Base-by-base conservation (phyloP, 305 asterid species). In the Fraxinus dipetala region DNA sequence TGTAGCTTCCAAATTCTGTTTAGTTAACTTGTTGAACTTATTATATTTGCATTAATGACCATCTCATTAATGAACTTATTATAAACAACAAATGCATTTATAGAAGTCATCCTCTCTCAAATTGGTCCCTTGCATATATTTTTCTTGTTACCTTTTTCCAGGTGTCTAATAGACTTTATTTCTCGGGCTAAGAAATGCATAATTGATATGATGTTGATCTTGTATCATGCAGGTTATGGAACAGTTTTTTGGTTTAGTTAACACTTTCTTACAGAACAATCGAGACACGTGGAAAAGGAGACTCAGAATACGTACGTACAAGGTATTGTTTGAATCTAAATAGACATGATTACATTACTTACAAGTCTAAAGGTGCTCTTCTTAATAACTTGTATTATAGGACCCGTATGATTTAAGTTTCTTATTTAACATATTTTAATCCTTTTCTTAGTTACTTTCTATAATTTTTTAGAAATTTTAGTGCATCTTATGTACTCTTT, bases 231-330 rank as follows among this genome's bases (percentile, higher is more conserved):
- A 95, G 99, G 98, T 95, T 79, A 96, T 96, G 98, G 99, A 96
- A 78, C 99, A 96, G 87, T 96, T 96, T 81, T 96, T 96, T 79
- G 95, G 93, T 77, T 88, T 96, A 88, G 99, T 96, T 28, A 96
- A 94, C 89, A 96, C 96, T 80, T 96, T 96, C 92, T 88, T 96
- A 88, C 95, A 91, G 89, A 96, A 91, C 84, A 97, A 94, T 82
- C 97, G 98, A 69, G 98, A 94, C 83, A 88, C 98, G 0, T 88
- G 94, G 94, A 92, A 90, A 92, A 88, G 99, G 86, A 89, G 91
- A 84, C 89, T 96, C 81, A 88, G 93, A 88, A 93, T 96, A 89
- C 98, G 94, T 73, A 96, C 98, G 48, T 96, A 96, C 89, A 96
- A 96, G 99, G 99, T 96, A 86, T 61, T 75, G 6, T 82, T 76